phyloP scores from a whole-genome alignment of 768 basidiomycete species.

The Phlebiopsis flavidoalba region DNA sequence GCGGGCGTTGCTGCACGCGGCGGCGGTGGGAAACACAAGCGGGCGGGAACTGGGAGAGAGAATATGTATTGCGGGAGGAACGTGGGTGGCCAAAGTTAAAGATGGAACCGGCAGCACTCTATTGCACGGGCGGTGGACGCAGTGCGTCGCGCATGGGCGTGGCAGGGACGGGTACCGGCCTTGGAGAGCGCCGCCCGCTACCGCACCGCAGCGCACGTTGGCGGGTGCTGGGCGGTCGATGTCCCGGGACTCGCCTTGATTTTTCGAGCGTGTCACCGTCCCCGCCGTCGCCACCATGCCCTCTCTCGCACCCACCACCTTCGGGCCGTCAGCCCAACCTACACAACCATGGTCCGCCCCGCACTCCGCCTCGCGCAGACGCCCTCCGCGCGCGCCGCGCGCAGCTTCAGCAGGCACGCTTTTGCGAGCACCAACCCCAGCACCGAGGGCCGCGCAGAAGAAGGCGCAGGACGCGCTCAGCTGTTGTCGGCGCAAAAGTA shows the following conservation, averaged over 20 bases:
- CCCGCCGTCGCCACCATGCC: constrained; percentile 9
- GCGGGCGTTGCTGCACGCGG: no score
- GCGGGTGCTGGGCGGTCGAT: constrained; percentile 6
- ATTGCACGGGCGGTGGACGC: neutral
- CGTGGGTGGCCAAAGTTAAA: neutral
- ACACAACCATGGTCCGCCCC: constrained; percentile 24
- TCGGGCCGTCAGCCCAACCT: constrained; percentile 8
- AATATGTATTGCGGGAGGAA: neutral
- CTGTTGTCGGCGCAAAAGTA: constrained; percentile 53
- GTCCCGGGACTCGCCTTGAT: constrained; percentile 9
- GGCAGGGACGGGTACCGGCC: neutral
- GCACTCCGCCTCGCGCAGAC: constrained; percentile 20
- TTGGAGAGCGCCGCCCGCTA: constrained; percentile 6
- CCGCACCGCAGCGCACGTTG: constrained; percentile 11
- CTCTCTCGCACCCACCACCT: constrained; percentile 6
- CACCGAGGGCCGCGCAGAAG: constrained; percentile 52
- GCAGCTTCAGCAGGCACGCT: constrained; percentile 17
- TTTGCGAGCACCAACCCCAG: constrained; percentile 22
- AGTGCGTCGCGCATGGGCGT: neutral
- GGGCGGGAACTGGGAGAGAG: neutral
- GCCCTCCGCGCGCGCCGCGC: constrained; percentile 18
- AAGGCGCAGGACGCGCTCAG: constrained; percentile 67
- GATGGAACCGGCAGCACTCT: neutral
- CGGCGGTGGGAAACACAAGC: neutral
- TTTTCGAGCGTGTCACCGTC: constrained; percentile 17